These are phyloP conservation scores for Celoporthe dispersa DNA, from an alignment of 2,329 filamentous ascomycete genomes.

Conservation along the genomic window DNA sequence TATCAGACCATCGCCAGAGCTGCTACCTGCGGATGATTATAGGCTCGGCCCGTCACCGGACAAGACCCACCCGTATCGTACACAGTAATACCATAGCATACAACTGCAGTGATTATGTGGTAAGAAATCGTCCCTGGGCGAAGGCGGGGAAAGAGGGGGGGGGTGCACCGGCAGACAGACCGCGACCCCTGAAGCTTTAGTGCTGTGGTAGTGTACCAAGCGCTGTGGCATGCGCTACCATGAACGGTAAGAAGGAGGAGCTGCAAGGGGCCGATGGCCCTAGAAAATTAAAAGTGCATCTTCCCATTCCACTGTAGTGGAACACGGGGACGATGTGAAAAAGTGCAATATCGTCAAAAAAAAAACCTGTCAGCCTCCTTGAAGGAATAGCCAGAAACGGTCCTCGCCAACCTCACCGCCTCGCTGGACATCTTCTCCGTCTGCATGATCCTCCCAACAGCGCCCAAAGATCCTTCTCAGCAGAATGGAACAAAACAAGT, in stretches of 20 bases:
- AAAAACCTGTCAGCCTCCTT: not conserved
- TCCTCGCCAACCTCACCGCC: slow-evolving; percentile 1
- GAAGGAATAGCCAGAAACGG: not conserved
- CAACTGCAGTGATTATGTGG: no score
- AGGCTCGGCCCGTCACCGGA: slow-evolving; percentile 16
- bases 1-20: no score
- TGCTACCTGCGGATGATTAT: not conserved
- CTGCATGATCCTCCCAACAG: not conserved
- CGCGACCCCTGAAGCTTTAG: not conserved
- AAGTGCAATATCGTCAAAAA: not conserved
- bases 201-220: not conserved
- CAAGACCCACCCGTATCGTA: not conserved
- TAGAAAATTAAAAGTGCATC: not conserved
- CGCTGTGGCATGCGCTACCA: not conserved
- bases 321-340: not conserved
- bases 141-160: not conserved
- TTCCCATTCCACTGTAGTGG: not conserved
- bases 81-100: no score
- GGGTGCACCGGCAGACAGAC: not conserved
- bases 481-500: not conserved
- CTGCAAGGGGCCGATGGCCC: slow-evolving; percentile 1
- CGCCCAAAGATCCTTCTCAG: not conserved
- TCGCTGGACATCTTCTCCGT: not conserved
- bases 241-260: not conserved
- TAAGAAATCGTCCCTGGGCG: not conserved